Evolutionary conservation across 352 stramenopile species (phyloP).

Genomic region (Globisporangium orthogonon): DNA sequence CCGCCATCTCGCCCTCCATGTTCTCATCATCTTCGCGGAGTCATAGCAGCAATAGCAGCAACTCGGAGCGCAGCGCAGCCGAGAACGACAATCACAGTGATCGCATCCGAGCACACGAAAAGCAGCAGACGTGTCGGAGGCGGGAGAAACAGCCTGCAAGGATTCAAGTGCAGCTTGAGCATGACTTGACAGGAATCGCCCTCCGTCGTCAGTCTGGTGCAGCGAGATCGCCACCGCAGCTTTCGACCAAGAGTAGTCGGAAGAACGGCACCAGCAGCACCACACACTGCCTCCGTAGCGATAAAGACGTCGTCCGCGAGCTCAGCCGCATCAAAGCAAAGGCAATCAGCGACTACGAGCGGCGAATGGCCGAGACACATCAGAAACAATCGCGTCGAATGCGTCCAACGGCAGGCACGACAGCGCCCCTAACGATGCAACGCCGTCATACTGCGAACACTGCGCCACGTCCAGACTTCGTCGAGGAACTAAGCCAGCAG

Average conservation of each 20-base stretch:
- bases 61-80: neutral
- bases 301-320: conserved; percentile 19
- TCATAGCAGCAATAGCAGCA: conserved; percentile 13
- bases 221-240: neutral
- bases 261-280: neutral
- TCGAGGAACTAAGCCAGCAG: conserved; percentile 37
- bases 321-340: conserved; percentile 32
- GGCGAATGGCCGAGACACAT: conserved; percentile 11
- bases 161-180: neutral
- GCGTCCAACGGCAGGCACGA: neutral
- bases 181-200: neutral
- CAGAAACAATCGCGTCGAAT: conserved; percentile 3
- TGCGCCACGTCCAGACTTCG: conserved; percentile 3
- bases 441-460: neutral
- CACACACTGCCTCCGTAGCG: conserved; percentile 3
- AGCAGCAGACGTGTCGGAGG: neutral
- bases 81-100: conserved; percentile 2
- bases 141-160: neutral
- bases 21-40: conserved; percentile 18
- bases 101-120: neutral
- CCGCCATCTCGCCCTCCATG: conserved; percentile 10
- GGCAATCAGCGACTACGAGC: conserved; percentile 28
- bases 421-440: neutral
- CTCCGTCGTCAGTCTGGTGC: neutral
- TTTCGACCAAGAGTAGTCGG: neutral